Conservation (phyloP, 352 stramenopile genomes). For the Stramenopiles sp. region DNA sequence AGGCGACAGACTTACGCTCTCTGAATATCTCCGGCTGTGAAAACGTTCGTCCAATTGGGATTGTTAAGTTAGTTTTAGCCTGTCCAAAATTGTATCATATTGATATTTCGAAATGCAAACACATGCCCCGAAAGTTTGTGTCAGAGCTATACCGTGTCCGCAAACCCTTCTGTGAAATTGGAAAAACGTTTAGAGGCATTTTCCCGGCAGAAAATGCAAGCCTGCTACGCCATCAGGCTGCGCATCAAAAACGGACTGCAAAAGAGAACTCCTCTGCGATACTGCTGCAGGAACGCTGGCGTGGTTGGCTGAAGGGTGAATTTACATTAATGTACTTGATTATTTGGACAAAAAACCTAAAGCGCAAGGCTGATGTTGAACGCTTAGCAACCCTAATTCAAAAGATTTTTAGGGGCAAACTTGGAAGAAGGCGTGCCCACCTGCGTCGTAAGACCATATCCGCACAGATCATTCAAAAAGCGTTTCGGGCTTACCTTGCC, state of each 20-base stretch:
- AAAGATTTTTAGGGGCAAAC: slow-evolving; percentile 1
- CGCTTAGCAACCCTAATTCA: slow-evolving; percentile 1
- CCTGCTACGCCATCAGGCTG: neutral
- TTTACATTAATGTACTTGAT: slow-evolving; percentile 12
- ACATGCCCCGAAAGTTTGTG: neutral
- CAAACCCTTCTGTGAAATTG: neutral
- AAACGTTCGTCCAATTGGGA: neutral
- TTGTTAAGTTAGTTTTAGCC: slow-evolving; percentile 6
- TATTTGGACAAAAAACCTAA: slow-evolving; percentile 12
- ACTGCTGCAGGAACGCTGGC: slow-evolving; percentile 6
- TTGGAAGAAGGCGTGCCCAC: neutral
- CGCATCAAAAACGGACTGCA: neutral
- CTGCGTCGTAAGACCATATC: neutral
- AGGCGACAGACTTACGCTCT: neutral
- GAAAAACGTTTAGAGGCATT: neutral
- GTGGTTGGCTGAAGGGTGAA: slow-evolving; percentile 8
- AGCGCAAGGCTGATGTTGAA: neutral
- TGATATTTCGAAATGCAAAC: slow-evolving; percentile 7
- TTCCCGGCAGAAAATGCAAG: neutral
- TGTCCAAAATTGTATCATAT: neutral
- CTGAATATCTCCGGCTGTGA: neutral
- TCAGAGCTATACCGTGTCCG: neutral
- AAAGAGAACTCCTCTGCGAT: neutral
- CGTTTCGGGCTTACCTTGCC: neutral
- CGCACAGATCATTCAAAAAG: neutral